Percentiles rank a stretch among this genome's conserved stretches.
phyloP scores from a whole-genome alignment of 2,329 filamentous ascomycete species.

The Cylindrodendrum hubeiense region DNA sequence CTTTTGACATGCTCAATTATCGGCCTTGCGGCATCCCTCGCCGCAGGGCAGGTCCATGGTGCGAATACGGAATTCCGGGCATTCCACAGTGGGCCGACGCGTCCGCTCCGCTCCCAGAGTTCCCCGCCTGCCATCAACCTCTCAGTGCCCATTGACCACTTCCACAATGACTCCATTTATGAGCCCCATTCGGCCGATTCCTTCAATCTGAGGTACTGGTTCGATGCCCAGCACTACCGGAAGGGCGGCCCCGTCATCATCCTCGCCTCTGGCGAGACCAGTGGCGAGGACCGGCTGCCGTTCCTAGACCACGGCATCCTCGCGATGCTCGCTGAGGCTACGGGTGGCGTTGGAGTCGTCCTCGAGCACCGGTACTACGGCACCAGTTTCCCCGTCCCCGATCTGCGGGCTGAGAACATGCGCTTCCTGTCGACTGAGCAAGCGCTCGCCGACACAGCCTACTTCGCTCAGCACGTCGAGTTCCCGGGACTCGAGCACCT shows the following conservation, averaged over 20 bases:
- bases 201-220: conserved; percentile 85
- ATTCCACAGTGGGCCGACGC: conserved; percentile 11
- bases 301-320: conserved; percentile 85
- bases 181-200: conserved; percentile 78
- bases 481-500: conserved; percentile 77
- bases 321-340: conserved; percentile 76
- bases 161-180: conserved; percentile 83
- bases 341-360: conserved; percentile 81
- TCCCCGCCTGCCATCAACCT: conserved; percentile 42
- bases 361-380: conserved; percentile 93
- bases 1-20: conserved; percentile 6
- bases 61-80: conserved; percentile 16
- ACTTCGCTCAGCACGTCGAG: conserved; percentile 80
- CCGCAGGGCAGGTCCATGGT: not conserved
- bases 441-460: conserved; percentile 83
- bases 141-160: conserved; percentile 78
- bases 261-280: conserved; percentile 78
- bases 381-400: conserved; percentile 74
- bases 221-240: conserved; percentile 81
- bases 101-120: not conserved
- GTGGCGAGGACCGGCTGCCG: conserved; percentile 70
- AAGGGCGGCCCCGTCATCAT: conserved; percentile 85
- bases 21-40: conserved; percentile 5
- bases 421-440: conserved; percentile 89
- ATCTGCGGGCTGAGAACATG: conserved; percentile 76